phyloP scores from a whole-genome alignment of 2,329 filamentous ascomycete species.

The Colletotrichum falcatum region DNA sequence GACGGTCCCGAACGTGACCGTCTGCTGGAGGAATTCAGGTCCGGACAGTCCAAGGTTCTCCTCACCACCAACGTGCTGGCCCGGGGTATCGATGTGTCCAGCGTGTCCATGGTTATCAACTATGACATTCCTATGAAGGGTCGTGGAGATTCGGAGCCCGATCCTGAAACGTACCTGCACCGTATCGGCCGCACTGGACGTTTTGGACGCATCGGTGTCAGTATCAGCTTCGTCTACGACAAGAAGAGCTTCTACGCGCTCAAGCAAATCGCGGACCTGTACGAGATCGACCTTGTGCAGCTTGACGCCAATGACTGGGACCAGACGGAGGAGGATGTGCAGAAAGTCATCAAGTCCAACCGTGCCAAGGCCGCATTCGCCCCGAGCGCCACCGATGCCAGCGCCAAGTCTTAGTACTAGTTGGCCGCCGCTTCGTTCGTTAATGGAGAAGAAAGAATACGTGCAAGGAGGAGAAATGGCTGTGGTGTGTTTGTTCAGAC shows the following conservation, averaged over 20 bases:
- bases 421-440: constrained; percentile 1
- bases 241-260: constrained; percentile 84
- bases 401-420: constrained; percentile 30
- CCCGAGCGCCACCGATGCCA: constrained; percentile 57
- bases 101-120: constrained; percentile 97
- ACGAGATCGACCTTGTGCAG: constrained; percentile 82
- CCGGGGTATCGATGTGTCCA: constrained; percentile 92
- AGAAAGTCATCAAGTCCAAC: constrained; percentile 81
- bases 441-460: not conserved
- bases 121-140: constrained; percentile 88
- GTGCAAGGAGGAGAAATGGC: constrained; percentile 2
- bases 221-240: constrained; percentile 94
- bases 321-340: constrained; percentile 83
- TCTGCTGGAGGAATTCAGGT: constrained; percentile 88
- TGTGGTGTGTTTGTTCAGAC: not conserved
- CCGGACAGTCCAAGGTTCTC: constrained; percentile 90
- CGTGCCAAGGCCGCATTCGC: constrained; percentile 68
- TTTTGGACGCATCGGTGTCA: constrained; percentile 96
- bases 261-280: constrained; percentile 82
- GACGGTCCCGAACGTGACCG: constrained; percentile 86
- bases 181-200: constrained; percentile 96
- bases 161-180: constrained; percentile 96
- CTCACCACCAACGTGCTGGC: constrained; percentile 98
- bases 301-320: constrained; percentile 94
- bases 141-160: constrained; percentile 82